phyloP scores from a whole-genome alignment of 2,329 filamentous ascomycete genomes.

The Colletotrichum liaoningense region DNA sequence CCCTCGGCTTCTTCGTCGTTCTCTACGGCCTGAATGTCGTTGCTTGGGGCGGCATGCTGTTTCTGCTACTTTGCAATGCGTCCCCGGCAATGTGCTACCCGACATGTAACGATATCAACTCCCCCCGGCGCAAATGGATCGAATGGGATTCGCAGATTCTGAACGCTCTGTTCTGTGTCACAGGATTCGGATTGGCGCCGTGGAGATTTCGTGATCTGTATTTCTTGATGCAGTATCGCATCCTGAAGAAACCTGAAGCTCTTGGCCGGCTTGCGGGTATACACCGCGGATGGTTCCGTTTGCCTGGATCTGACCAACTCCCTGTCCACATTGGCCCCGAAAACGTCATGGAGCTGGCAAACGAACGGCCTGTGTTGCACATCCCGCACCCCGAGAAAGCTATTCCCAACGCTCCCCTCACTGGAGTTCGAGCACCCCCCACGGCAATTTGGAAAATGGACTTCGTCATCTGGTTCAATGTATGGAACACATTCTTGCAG shows the following conservation, averaged over 20 bases:
- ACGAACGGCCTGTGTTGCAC: slow-evolving; percentile 52
- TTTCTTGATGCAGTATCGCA: slow-evolving; percentile 74
- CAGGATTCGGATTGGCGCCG: slow-evolving; percentile 84
- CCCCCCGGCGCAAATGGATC: slow-evolving; percentile 84
- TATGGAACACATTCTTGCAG: slow-evolving; percentile 84
- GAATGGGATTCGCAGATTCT: slow-evolving; percentile 87
- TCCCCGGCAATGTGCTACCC: slow-evolving; percentile 79
- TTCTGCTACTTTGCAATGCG: slow-evolving; percentile 83
- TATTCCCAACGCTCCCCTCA: slow-evolving; percentile 76
- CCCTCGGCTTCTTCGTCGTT: slow-evolving; percentile 80
- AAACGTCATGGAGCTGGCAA: slow-evolving; percentile 56
- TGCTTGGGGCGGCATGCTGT: slow-evolving; percentile 93
- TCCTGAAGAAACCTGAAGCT: slow-evolving; percentile 62
- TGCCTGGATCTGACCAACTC: slow-evolving; percentile 73
- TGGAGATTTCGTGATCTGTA: slow-evolving; percentile 88
- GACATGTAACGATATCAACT: slow-evolving; percentile 77
- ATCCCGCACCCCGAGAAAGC: slow-evolving; percentile 74
- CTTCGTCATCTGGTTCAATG: slow-evolving; percentile 81
- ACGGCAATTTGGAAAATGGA: slow-evolving; percentile 82
- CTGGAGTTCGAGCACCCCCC: slow-evolving; percentile 74
- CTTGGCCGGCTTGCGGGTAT: slow-evolving; percentile 79
- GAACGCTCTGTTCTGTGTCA: slow-evolving; percentile 88
- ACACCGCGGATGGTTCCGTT: slow-evolving; percentile 80
- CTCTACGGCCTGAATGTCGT: slow-evolving; percentile 86
- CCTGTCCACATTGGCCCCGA: slow-evolving; percentile 63